Conservation (phyloP, 2,329 filamentous ascomycete genomes). For the Claviceps purpurea region DNA sequence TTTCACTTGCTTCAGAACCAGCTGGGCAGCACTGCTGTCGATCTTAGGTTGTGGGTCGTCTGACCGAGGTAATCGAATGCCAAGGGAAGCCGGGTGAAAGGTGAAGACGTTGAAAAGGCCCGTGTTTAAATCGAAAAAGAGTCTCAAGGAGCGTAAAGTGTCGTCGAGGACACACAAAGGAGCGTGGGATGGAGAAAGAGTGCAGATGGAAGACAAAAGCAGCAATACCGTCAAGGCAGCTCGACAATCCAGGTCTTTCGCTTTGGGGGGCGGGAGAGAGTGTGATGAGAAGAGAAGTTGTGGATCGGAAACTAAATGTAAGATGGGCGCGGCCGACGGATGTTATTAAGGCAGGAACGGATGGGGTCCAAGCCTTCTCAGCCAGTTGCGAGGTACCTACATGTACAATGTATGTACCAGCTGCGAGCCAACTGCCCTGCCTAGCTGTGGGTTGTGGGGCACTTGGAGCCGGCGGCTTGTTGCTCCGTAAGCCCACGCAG, state of each 20-base stretch:
- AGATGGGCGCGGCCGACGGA: neutral
- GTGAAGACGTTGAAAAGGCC: neutral
- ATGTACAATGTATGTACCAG: neutral
- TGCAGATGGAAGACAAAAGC: conserved; percentile 1
- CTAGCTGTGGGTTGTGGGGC: neutral
- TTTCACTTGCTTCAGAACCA: conserved; percentile 12
- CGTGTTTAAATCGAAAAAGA: neutral
- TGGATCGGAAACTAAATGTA: neutral
- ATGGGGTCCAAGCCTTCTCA: neutral
- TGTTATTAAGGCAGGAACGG: conserved; percentile 4
- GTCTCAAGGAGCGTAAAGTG: conserved; percentile 5
- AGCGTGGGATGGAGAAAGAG: neutral
- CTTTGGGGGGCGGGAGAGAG: neutral
- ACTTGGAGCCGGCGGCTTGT: neutral
- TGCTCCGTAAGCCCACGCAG: neutral
- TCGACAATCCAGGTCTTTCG: conserved; percentile 6
- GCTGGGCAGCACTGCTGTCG: conserved; percentile 9
- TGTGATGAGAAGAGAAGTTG: neutral
- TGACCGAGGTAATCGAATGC: neutral
- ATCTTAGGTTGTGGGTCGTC: neutral
- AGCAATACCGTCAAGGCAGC: conserved; percentile 6
- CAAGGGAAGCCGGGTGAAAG: neutral
- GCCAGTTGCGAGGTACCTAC: neutral
- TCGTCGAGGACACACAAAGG: conserved; percentile 6
- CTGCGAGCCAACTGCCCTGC: neutral